Evolutionary conservation across 495 filamentous ascomycete genomes (phyloP).

Genomic region (Pseudoneurospora amorphoporcata): DNA sequence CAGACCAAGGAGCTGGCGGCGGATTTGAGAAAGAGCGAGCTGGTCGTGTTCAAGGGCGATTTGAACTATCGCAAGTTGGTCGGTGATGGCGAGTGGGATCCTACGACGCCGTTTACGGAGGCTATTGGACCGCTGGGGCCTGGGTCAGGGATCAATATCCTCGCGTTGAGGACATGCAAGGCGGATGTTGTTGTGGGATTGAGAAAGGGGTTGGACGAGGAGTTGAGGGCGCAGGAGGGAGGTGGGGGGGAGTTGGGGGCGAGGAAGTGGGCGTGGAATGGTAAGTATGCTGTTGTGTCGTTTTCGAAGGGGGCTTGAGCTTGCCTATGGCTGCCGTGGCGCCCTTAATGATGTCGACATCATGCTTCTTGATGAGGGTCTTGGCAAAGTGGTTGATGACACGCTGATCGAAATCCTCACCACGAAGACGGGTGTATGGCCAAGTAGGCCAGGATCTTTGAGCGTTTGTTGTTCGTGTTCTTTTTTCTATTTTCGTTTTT

Average conservation of each 20-base stretch:
- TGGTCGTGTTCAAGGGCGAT: slow-evolving; percentile 97
- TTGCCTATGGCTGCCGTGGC: neutral
- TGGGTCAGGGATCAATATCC: slow-evolving; percentile 65
- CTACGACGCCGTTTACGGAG: slow-evolving; percentile 73
- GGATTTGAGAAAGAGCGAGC: slow-evolving; percentile 72
- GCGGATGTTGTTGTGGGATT: slow-evolving; percentile 91
- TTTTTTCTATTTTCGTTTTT: neutral
- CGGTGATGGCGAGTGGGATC: slow-evolving; percentile 77
- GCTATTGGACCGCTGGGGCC: slow-evolving; percentile 83
- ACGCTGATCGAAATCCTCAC: too few species aligned
- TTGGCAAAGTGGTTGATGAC: too few species aligned
- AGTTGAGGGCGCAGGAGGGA: slow-evolving; percentile 53
- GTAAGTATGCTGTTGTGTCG: slow-evolving; percentile 92
- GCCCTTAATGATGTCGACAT: too few species aligned
- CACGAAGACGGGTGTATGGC: too few species aligned
- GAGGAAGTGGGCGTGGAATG: slow-evolving; percentile 93
- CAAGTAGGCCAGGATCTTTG: neutral
- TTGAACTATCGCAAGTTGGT: slow-evolving; percentile 89
- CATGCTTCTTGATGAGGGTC: too few species aligned
- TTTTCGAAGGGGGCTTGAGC: slow-evolving; percentile 47
- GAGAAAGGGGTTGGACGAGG: slow-evolving; percentile 69
- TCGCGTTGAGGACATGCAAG: slow-evolving; percentile 89
- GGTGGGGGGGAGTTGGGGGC: slow-evolving; percentile 59
- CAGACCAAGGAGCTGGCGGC: slow-evolving; percentile 55
- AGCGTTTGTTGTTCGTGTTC: neutral